Evolutionary conservation across 441 rosid species (phyloP), one percentile per base, ranked within the genome.

Genomic region (Capsella rubella): DNA sequence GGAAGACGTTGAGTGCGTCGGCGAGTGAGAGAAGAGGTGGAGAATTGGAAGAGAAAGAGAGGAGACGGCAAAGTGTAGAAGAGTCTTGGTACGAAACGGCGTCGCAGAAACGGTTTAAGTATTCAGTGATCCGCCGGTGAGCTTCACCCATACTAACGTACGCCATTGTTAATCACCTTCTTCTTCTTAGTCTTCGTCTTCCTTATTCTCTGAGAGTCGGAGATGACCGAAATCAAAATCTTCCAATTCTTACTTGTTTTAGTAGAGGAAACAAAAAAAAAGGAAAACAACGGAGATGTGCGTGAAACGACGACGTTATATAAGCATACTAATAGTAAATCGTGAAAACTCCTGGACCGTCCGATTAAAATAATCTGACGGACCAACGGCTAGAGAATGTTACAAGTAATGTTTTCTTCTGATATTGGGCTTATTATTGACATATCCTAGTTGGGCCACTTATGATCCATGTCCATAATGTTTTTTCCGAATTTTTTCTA

Each of bases 91-190:
- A 64, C 8, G 74, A 79, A 74, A 92, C 86, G 82, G 92, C 82
- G 81, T 90, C 92, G 78, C 83, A 82, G 85, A 92, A 94, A 18
- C 88, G 82, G 74, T 83, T 86, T 18, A 90, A 85, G 78, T 88
- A 92, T 39, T 94, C 97, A 12, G 86, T 88, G 81, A 92, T 89
- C 74, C 99, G 73, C 51, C 97, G 63, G 85, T 94, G 97, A 0
- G 97, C 86, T 71, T 92, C 97, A 56, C 95, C 97, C 97, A 94
- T 87, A 86, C 97, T 90, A 49, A 83, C 66, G 65, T 85, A 87
- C 73, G 95, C 93, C 97, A 91, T 93, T 76, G 49, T 31, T 31
- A 1, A 8, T 15, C 56, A 40, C 56, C 35, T 39, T 5, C 71
- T 35, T 16, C 80, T 69, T 53, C 69, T 50, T 45, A 69, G 51